Conservation (phyloP, 2,329 filamentous ascomycete species). For the Trichoderma breve region DNA sequence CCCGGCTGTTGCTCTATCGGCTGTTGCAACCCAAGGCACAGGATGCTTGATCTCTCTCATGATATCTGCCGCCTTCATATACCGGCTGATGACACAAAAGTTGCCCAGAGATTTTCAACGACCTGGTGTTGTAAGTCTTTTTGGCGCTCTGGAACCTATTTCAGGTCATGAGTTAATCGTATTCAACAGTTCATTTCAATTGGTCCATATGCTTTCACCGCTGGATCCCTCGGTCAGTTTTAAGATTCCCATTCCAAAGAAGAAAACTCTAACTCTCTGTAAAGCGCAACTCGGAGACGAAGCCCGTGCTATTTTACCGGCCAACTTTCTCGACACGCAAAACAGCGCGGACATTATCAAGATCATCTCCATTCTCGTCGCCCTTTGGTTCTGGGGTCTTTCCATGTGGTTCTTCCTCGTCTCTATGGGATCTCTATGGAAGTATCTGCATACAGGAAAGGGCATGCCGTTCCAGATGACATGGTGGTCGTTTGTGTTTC, state of each 20-base stretch:
- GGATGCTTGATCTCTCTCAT: constrained; percentile 64
- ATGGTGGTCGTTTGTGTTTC: constrained; percentile 82
- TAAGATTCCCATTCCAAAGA: background rate
- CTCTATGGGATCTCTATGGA: constrained; percentile 72
- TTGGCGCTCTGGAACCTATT: background rate
- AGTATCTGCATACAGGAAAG: constrained; percentile 55
- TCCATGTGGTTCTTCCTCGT: constrained; percentile 83
- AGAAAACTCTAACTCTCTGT: background rate
- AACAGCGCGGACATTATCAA: constrained; percentile 46
- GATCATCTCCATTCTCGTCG: constrained; percentile 57
- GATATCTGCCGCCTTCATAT: constrained; percentile 82
- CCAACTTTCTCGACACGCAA: constrained; percentile 41
- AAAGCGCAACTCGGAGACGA: constrained; percentile 46
- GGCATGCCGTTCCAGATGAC: constrained; percentile 77
- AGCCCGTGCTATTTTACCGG: constrained; percentile 43
- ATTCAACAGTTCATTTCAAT: constrained; percentile 68
- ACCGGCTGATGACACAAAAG: constrained; percentile 85
- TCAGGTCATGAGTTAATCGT: background rate
- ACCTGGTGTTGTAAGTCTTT: constrained; percentile 61
- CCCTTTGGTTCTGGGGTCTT: constrained; percentile 80
- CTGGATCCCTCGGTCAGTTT: constrained; percentile 39
- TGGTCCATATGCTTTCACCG: constrained; percentile 65
- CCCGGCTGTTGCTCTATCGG: constrained; percentile 48
- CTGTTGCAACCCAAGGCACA: constrained; percentile 52
- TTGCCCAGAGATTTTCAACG: constrained; percentile 71